Evolutionary conservation across 805 yeast genomes (phyloP).

Genomic region (Ogataea minuta): DNA sequence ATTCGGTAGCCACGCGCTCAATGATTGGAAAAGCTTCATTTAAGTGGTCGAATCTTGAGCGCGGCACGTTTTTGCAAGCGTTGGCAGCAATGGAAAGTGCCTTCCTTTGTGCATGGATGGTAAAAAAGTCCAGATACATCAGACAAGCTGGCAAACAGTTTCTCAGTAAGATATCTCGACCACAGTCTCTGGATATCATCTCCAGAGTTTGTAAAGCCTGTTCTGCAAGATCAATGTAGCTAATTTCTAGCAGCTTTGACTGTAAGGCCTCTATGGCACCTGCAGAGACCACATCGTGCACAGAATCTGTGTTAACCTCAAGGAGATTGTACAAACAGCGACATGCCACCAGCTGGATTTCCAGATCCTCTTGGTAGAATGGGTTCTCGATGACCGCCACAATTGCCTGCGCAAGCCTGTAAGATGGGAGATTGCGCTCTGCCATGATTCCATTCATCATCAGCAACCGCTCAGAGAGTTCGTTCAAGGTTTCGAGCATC

Average conservation of each 20-base stretch:
- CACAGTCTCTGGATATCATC: constrained; percentile 55
- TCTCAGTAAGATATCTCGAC: constrained; percentile 50
- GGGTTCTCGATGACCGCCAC: constrained; percentile 60
- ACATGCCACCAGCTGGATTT: constrained; percentile 79
- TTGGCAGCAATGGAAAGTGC: constrained; percentile 73
- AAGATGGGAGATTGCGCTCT: constrained; percentile 63
- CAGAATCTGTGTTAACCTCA: constrained; percentile 68
- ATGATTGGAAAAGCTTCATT: constrained; percentile 59
- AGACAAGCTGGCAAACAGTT: constrained; percentile 67
- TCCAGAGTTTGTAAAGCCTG: constrained; percentile 80
- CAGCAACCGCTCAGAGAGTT: constrained; percentile 59
- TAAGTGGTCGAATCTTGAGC: constrained; percentile 45
- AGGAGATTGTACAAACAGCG: constrained; percentile 78
- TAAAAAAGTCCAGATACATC: constrained; percentile 80
- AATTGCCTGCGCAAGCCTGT: constrained; percentile 51
- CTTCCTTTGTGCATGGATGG: constrained; percentile 84
- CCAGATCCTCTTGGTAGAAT: constrained; percentile 58
- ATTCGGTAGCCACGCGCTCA: constrained; percentile 51
- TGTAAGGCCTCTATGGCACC: constrained; percentile 68
- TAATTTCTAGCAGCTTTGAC: constrained; percentile 65
- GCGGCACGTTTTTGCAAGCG: constrained; percentile 51
- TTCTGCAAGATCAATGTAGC: constrained; percentile 88
- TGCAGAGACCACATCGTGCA: constrained; percentile 58
- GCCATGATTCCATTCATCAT: constrained; percentile 64
- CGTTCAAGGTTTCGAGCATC: constrained; percentile 62